A percentile compares a stretch with the other conserved stretches of the same genome.
Evolutionary conservation across 2,329 filamentous ascomycete genomes (phyloP).

Genomic region (Scleromitrula shiraiana): DNA sequence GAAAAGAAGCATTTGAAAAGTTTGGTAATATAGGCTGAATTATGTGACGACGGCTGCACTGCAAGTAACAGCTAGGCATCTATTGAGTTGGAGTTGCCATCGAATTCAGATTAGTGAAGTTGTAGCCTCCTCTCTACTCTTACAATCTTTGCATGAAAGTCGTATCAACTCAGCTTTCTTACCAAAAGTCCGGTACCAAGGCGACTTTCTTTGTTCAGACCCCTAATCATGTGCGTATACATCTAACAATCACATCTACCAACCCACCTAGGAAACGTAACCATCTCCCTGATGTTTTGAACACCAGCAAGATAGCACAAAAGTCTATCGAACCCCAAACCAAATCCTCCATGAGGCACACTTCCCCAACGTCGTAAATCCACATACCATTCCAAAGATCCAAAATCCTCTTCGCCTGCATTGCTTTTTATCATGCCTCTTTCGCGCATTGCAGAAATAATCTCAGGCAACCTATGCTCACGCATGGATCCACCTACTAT

Average conservation of each 20-base stretch:
- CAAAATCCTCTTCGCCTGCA: constrained; percentile 30
- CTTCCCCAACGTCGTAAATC: constrained; percentile 63
- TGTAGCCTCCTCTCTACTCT: too few species aligned
- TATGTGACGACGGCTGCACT: too few species aligned
- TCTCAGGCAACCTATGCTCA: constrained; percentile 52
- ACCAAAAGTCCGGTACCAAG: background rate
- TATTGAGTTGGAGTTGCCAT: too few species aligned
- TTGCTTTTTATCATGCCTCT: constrained; percentile 41
- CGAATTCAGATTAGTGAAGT: too few species aligned
- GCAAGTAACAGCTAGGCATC: too few species aligned
- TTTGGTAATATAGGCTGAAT: too few species aligned
- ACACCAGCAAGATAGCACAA: constrained; percentile 59
- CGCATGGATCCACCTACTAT: constrained; percentile 63
- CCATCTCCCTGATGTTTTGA: constrained; percentile 58
- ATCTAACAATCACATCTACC: constrained; percentile 33
- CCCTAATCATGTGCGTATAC: background rate
- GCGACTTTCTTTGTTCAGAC: background rate
- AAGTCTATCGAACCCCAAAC: constrained; percentile 63
- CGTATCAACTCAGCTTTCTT: background rate
- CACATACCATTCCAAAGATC: constrained; percentile 59
- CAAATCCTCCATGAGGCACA: constrained; percentile 65
- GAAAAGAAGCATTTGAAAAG: background rate
- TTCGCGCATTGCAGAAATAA: constrained; percentile 51
- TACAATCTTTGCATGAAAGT: background rate
- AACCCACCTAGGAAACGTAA: constrained; percentile 56